Base-by-base conservation (phyloP, 495 filamentous ascomycete species). In the Recurvomyces mirabilis region DNA sequence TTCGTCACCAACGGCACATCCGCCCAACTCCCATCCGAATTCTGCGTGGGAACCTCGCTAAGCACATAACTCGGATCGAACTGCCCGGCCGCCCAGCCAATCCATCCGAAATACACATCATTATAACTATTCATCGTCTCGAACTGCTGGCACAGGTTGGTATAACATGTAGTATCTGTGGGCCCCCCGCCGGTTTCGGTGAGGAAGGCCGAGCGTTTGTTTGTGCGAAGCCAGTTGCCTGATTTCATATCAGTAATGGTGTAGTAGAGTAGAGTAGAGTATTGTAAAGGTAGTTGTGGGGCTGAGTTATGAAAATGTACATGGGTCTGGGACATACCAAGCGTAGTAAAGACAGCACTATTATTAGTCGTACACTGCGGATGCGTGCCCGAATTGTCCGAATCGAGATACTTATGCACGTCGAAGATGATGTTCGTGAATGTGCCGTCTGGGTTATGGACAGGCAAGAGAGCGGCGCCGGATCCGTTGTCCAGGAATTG, bases 371-470 rank as follows among this genome's bases (percentile, higher is more conserved):
- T 71, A 58, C 75, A 79, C 17, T 64, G 49, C 15, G 62, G 37
- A 56, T 72, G 61, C 1, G 69, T 75, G 17, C 74, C 76, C 13
- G 64, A 69, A 52, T 69, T 66, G 53, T 78, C 77, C 25, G 53
- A 58, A 49, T 79, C 76, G 23, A 78, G 65, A 53, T 78, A 79
- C 42, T 70, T 5, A 23, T 44, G 69, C 3, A 73, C 61, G 48
- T 79, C 75, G 31, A 78, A 68, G 43, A 77, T 59, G n/a, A 79
- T 60, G 50, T 72, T 70, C 31, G 62, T 62, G 5, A 64, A 72
- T 31, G 49, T 59, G 14, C 68, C 70, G 50, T 75, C 71, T 4
- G 64, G 69, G 52, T 81, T 77, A 22, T 56, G 72, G 34, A 81
- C 64, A 9, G 36, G 60, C 12, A 57, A 34, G 6, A 80, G 60